Base-by-base conservation (phyloP, 306 rosid species). In the Prinsepia uniflora region DNA sequence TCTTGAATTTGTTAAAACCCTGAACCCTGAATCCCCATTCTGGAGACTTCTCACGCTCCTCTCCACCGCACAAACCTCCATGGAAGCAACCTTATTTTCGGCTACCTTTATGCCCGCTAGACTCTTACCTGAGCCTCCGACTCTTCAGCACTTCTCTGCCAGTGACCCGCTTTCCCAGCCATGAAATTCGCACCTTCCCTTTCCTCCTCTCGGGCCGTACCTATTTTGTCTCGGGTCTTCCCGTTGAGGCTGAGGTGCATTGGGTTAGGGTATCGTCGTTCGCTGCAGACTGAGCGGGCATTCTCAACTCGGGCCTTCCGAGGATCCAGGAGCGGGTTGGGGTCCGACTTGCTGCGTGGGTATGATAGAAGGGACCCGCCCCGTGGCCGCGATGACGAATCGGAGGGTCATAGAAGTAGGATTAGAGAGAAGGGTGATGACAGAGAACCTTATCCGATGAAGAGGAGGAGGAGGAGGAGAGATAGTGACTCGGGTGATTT, bases 41-140 rank as follows among this genome's bases (percentile, higher is more conserved):
- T n/a, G 74, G 65, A 65, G 74, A 56, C 54, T n/a, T 53, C 1
- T 24, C 36, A 4, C 13, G 7, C 48, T 1, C 46, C 39, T 20
- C 17, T 22, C 5, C 63, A 2, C 52, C 70, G 4, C 22, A 22
- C 10, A 9, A 54, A 17, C 74, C 53, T 54, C 39, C 44, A 70
- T 56, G 65, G 56, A 57, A 22, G 44, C 74, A 55, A 56, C 74
- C 45, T 70, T 65, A 14, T 7, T 70, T 56, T 56, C 49, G 49
- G 46, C 10, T 44, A 49, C 63, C 7, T 61, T 59, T 2, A 90
- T 89, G 89, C 92, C 87, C 70, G 46, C 81, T 34, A 86, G 84
- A 43, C 78, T 91, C 65, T 56, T 89, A 5, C 88, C 93, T 8
- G 92, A 86, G 9, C n/a, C 58, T 90, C 19, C 93, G 86, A 64